Conservation (phyloP, 352 stramenopile genomes). For the Globisporangium cystogenes region DNA sequence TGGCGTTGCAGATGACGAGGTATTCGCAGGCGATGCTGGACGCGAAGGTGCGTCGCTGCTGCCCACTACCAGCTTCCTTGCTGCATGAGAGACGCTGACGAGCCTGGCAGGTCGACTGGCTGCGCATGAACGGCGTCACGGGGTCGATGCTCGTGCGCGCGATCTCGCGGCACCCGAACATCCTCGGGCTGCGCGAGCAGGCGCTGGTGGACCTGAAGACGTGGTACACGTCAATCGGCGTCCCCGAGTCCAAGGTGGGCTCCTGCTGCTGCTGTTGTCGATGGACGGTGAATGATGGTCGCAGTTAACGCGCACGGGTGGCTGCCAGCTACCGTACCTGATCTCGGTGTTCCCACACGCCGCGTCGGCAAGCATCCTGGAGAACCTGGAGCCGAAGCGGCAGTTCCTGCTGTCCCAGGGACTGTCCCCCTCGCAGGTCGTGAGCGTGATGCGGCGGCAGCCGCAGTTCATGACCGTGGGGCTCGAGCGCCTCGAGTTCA, state of each 20-base stretch:
- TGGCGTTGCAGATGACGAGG: conserved; percentile 15
- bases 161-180: conserved; percentile 33
- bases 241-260: conserved; percentile 21
- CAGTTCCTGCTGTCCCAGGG: conserved; percentile 27
- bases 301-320: background rate
- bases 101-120: conserved; percentile 20
- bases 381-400: conserved; percentile 44
- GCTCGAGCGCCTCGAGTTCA: conserved; percentile 26
- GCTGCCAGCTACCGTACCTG: conserved; percentile 41
- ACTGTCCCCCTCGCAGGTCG: conserved; percentile 26
- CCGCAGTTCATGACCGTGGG: conserved; percentile 37
- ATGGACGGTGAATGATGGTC: too few species aligned
- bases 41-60: conserved; percentile 21
- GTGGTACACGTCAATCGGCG: conserved; percentile 36
- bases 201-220: conserved; percentile 19
- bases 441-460: conserved; percentile 28
- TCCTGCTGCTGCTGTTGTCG: background rate
- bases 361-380: conserved; percentile 19
- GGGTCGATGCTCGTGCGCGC: conserved; percentile 21
- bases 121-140: conserved; percentile 25
- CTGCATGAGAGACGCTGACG: too few species aligned
- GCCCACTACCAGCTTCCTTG: too few species aligned
- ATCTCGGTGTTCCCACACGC: conserved; percentile 42
- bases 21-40: conserved; percentile 29
- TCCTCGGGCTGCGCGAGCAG: conserved; percentile 28